Evolutionary conservation across 75 land plant species (phyloP).

Genomic region (Azolla pinnata): DNA sequence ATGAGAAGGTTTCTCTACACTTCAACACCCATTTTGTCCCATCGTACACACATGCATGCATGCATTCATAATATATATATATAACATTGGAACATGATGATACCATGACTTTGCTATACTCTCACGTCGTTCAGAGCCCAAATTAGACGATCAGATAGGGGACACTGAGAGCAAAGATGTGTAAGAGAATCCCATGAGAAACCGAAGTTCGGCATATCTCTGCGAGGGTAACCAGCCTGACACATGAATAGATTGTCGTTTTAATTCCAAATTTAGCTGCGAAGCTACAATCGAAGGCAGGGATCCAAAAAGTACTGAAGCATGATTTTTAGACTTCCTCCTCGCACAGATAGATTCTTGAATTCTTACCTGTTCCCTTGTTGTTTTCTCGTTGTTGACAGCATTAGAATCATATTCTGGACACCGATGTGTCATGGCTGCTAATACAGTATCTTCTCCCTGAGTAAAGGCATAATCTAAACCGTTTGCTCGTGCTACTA

Average conservation of each 20-base stretch:
- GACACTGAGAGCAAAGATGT: no score
- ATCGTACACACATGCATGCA: no score
- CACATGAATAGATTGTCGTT: not conserved
- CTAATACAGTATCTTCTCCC: not conserved
- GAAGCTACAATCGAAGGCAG: constrained; percentile 3
- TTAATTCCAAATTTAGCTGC: constrained; percentile 7
- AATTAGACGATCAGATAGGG: no score
- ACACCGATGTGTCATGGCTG: not conserved
- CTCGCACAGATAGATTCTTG: not conserved
- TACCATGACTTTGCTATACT: no score
- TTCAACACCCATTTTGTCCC: no score
- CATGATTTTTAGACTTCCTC: not conserved
- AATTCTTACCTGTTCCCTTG: not conserved
- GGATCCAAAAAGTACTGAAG: constrained; percentile 8
- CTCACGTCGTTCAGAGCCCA: no score
- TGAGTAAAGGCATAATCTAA: no score
- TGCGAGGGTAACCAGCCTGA: not conserved
- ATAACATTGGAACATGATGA: no score
- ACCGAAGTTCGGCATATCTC: constrained; percentile 2
- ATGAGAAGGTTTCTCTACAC: no score
- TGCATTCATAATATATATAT: no score
- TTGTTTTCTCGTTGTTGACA: not conserved
- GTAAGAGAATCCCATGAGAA: no score
- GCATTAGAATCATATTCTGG: not conserved
- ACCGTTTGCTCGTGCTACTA: no score